Conservation (phyloP, 371 early-diverging fungal genomes). For the Paraphysoderma sedebokerense region DNA sequence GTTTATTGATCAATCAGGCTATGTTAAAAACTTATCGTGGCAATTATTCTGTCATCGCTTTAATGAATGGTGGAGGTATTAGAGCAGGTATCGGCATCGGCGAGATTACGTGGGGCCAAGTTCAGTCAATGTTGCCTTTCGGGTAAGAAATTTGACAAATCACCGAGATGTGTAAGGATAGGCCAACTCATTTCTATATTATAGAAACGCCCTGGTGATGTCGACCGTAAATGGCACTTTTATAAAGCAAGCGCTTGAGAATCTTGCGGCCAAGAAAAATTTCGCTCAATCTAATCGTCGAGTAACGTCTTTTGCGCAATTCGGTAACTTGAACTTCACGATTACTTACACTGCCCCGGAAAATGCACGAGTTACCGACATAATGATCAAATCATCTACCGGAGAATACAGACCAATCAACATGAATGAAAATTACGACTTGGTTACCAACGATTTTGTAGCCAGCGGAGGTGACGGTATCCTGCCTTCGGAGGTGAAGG, state of each 20-base stretch:
- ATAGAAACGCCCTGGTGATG: conserved; percentile 4
- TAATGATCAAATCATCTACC: neutral
- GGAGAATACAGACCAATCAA: conserved; percentile 3
- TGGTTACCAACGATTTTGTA: conserved; percentile 12
- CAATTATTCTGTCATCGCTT: conserved; percentile 11
- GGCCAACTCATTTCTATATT: too few relatives aligned
- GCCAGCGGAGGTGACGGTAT: conserved; percentile 12
- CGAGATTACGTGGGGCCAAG: conserved; percentile 23
- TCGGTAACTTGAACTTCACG: conserved; percentile 5
- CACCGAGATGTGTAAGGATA: too few relatives aligned
- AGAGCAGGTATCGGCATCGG: conserved; percentile 28
- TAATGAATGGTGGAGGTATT: conserved; percentile 39
- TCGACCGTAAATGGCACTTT: conserved; percentile 6
- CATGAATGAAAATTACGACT: conserved; percentile 4
- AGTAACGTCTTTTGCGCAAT: conserved; percentile 7
- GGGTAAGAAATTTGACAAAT: too few relatives aligned
- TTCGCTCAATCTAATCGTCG: neutral
- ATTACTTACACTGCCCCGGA: conserved; percentile 4
- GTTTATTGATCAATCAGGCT: conserved; percentile 36
- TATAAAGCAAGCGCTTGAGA: conserved; percentile 6
- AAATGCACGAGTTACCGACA: neutral
- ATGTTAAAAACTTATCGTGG: conserved; percentile 13
- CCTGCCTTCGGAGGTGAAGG: neutral
- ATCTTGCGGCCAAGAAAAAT: neutral
- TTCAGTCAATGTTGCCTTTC: conserved; percentile 36